Evolutionary conservation across 2,329 filamentous ascomycete species (phyloP).

Genomic region (Trichoderma koningiopsis): DNA sequence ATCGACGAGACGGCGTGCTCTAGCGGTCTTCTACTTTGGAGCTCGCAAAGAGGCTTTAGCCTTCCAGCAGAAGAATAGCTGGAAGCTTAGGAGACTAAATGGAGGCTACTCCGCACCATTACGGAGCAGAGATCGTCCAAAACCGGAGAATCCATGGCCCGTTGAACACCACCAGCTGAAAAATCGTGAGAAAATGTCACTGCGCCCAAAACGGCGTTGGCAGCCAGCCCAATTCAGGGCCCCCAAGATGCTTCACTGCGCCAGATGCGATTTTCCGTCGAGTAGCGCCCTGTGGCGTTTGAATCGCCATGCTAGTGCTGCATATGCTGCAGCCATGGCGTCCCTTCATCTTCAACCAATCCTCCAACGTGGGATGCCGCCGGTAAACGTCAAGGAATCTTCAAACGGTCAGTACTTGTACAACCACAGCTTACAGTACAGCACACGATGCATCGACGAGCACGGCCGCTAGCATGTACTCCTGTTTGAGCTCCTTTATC

Average conservation of each 20-base stretch:
- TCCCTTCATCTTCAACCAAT: neutral
- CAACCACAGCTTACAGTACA: neutral
- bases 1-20: neutral
- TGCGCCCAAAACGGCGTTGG: neutral
- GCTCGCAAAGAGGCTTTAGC: neutral
- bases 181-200: neutral
- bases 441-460: conserved; percentile 7
- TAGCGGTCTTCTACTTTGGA: neutral
- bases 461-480: neutral
- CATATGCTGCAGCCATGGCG: neutral
- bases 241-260: neutral
- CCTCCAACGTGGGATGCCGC: neutral
- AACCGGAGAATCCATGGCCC: conserved; percentile 10
- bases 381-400: neutral
- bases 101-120: neutral
- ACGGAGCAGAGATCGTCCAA: neutral
- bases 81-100: neutral
- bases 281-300: conserved; percentile 13
- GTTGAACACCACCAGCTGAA: neutral
- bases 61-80: neutral
- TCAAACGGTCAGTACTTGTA: neutral
- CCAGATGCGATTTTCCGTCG: conserved; percentile 3
- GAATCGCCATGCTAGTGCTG: conserved; percentile 9
- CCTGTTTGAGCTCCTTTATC: conserved; percentile 16
- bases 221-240: neutral